phyloP scores from a whole-genome alignment of 805 yeast genomes.

The Candida oleophila region DNA sequence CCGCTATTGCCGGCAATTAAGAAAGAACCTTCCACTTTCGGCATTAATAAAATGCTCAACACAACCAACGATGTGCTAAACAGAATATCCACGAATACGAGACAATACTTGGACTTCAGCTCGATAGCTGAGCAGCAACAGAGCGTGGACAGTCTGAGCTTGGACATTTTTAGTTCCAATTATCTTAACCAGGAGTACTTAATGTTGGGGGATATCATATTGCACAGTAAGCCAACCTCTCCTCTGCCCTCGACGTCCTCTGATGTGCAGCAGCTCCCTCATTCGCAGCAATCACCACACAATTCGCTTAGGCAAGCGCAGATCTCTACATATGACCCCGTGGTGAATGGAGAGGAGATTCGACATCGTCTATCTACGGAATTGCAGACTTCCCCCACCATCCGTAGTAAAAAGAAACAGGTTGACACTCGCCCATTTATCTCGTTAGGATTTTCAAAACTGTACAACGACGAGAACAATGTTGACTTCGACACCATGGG shows the following conservation, averaged over 20 bases:
- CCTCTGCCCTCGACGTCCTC: constrained; percentile 34
- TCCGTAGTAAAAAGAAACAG: not conserved
- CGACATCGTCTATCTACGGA: not conserved
- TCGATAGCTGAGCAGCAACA: constrained; percentile 5
- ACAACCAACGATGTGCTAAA: constrained; percentile 29
- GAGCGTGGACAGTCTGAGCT: constrained; percentile 1
- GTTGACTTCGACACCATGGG: not conserved
- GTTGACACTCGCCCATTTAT: constrained; percentile 40
- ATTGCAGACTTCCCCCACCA: constrained; percentile 7
- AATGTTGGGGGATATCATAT: constrained; percentile 48
- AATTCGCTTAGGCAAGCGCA: not conserved
- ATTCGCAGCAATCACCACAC: not conserved
- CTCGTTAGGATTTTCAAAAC: constrained; percentile 30
- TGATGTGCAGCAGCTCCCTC: constrained; percentile 1
- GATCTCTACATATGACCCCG: not conserved
- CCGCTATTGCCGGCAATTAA: not conserved
- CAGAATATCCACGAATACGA: constrained; percentile 10
- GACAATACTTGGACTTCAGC: constrained; percentile 13
- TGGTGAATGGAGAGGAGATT: not conserved
- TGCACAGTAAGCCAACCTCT: constrained; percentile 38
- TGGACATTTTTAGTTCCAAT: constrained; percentile 36
- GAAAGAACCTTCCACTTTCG: not conserved
- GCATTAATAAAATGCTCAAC: constrained; percentile 19
- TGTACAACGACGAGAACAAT: not conserved
- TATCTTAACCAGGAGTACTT: constrained; percentile 52